A percentile compares a stretch with the other conserved stretches of the same genome.
Evolutionary conservation across 345 rosid species (phyloP).

Genomic region (Lepidium sativum): DNA sequence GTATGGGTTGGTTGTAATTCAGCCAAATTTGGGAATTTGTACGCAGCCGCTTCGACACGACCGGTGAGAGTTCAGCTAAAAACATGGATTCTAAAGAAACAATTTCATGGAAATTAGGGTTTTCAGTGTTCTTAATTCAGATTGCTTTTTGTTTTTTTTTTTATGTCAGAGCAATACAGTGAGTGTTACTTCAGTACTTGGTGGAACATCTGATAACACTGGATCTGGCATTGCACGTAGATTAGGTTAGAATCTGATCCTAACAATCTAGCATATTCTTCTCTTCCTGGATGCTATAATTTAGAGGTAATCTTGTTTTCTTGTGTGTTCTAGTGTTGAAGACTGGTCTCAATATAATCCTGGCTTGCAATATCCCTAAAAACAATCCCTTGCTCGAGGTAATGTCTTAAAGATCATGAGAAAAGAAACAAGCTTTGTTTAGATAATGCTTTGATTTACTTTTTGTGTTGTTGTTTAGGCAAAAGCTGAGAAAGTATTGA

Average conservation of each 20-base stretch:
- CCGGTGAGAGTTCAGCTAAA: slow-evolving; percentile 38
- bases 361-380: slow-evolving; percentile 86
- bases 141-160: background rate
- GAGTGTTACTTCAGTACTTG: slow-evolving; percentile 64
- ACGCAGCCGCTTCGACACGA: slow-evolving; percentile 80
- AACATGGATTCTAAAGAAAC: background rate
- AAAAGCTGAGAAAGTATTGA: slow-evolving; percentile 66
- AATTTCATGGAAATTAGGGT: background rate
- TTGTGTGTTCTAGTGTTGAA: slow-evolving; percentile 49
- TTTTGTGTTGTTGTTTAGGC: slow-evolving; percentile 37
- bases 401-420: background rate
- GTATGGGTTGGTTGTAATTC: slow-evolving; percentile 83
- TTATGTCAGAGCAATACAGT: slow-evolving; percentile 48
- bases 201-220: slow-evolving; percentile 78
- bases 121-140: background rate
- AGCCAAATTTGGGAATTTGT: slow-evolving; percentile 55
- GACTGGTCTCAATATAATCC: slow-evolving; percentile 67
- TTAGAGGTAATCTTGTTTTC: background rate
- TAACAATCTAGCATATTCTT: background rate
- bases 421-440: background rate
- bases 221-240: slow-evolving; percentile 90
- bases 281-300: background rate
- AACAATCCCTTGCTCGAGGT: slow-evolving; percentile 83
- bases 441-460: background rate
- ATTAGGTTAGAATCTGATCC: slow-evolving; percentile 38